phyloP scores from a whole-genome alignment of 306 rosid species.

The Acmispon strigosus region DNA sequence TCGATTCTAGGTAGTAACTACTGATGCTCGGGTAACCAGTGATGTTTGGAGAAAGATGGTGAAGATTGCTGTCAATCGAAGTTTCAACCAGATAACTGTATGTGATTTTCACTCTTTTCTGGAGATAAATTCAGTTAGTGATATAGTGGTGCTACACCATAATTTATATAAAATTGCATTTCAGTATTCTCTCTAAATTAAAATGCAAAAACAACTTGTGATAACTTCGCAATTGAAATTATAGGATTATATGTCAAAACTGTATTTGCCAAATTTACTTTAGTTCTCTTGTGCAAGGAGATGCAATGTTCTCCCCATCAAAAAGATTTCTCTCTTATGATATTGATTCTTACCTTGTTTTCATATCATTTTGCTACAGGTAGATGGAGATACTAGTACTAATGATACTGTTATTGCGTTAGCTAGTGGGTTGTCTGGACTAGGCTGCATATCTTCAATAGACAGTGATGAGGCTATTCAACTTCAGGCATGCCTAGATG shows the following conservation, averaged over 20 bases:
- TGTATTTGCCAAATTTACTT: background rate
- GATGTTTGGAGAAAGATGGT: conserved; percentile 88
- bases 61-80: conserved; percentile 74
- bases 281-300: background rate
- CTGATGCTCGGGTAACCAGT: conserved; percentile 76
- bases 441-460: conserved; percentile 50
- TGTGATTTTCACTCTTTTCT: conserved; percentile 14
- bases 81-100: conserved; percentile 97
- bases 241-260: conserved; percentile 9
- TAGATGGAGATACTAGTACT: conserved; percentile 97
- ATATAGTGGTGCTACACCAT: background rate
- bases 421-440: conserved; percentile 85
- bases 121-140: conserved; percentile 1
- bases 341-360: conserved; percentile 1
- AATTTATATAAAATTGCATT: background rate
- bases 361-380: conserved; percentile 41
- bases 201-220: background rate
- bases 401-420: conserved; percentile 91
- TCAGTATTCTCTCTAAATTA: background rate
- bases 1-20: conserved; percentile 66
- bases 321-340: background rate
- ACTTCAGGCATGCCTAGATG: conserved; percentile 86
- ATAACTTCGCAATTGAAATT: conserved; percentile 3
- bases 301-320: background rate
- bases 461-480: conserved; percentile 55